Evolutionary conservation across 2,329 filamentous ascomycete genomes (phyloP).

Genomic region (Nemania sp.): DNA sequence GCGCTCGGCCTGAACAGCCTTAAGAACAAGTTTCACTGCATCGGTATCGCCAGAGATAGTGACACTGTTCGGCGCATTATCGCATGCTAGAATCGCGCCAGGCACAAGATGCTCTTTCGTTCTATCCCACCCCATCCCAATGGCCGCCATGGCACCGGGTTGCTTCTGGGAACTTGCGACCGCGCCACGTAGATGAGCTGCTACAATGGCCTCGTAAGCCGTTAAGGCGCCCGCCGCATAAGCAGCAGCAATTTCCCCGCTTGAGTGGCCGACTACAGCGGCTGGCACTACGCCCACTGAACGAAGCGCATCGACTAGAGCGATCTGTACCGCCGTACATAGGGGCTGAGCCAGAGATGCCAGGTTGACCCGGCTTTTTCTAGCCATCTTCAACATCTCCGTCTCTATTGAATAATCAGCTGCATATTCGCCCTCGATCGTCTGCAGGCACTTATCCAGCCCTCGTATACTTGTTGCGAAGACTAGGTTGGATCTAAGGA

Average conservation of each 20-base stretch:
- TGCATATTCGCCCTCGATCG: slow-evolving; percentile 12
- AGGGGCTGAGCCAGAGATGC: slow-evolving; percentile 7
- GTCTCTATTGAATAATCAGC: background rate
- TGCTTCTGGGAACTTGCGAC: slow-evolving; percentile 13
- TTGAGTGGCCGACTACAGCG: slow-evolving; percentile 6
- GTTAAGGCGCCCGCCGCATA: slow-evolving; percentile 37
- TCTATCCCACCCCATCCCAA: slow-evolving; percentile 32
- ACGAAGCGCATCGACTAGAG: background rate
- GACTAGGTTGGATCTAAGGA: background rate
- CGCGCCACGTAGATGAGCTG: slow-evolving; percentile 31
- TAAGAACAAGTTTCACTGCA: background rate
- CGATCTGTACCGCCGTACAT: slow-evolving; percentile 5
- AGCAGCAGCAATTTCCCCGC: slow-evolving; percentile 13
- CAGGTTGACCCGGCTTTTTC: background rate
- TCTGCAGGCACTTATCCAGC: no score
- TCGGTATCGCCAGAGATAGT: slow-evolving; percentile 13
- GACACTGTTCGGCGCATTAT: slow-evolving; percentile 25
- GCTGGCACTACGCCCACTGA: background rate
- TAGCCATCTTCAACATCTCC: background rate
- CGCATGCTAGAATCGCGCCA: slow-evolving; percentile 40
- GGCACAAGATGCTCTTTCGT: slow-evolving; percentile 20
- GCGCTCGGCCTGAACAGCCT: background rate
- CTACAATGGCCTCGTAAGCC: slow-evolving; percentile 43
- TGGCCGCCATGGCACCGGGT: slow-evolving; percentile 38
- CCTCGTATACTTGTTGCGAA: no score